A percentile compares a stretch with the other conserved stretches of the same genome.
Evolutionary conservation across 768 basidiomycete species (phyloP).

Genomic region (Fomitopsis serialis): DNA sequence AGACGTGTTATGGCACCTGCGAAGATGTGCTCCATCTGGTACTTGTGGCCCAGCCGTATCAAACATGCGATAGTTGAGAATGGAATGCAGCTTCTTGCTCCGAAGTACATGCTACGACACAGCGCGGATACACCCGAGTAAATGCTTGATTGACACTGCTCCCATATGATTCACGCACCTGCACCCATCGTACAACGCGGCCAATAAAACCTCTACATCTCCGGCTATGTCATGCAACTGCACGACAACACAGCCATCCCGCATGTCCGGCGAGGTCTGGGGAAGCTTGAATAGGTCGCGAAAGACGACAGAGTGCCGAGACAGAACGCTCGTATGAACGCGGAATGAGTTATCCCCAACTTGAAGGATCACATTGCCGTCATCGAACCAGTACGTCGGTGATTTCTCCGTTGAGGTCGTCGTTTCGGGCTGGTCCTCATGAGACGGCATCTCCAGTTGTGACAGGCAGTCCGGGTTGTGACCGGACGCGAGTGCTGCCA

Average conservation of each 20-base stretch:
- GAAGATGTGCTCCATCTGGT: not conserved
- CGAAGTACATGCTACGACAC: too few relatives aligned
- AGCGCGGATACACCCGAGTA: too few relatives aligned
- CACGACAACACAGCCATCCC: constrained; percentile 8
- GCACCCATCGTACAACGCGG: too few relatives aligned
- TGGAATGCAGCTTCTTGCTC: too few relatives aligned
- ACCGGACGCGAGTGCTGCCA: too few relatives aligned
- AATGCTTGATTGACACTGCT: too few relatives aligned
- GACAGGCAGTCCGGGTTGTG: too few relatives aligned
- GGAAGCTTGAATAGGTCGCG: constrained; percentile 1
- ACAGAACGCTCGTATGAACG: constrained; percentile 8
- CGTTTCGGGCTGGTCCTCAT: too few relatives aligned
- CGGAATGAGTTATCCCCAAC: constrained; percentile 20
- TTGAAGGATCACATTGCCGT: constrained; percentile 63
- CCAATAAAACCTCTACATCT: not conserved
- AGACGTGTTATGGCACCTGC: not conserved
- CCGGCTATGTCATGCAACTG: constrained; percentile 3
- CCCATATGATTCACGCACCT: too few relatives aligned
- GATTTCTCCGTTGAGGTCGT: too few relatives aligned
- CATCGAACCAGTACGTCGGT: constrained; percentile 61
- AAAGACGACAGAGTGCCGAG: constrained; percentile 9
- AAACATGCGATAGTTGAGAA: too few relatives aligned
- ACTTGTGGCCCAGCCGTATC: constrained; percentile 3
- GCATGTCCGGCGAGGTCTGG: not conserved
- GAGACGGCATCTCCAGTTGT: too few relatives aligned